Percentiles rank a stretch among this genome's conserved stretches.
phyloP scores from a whole-genome alignment of 2,329 filamentous ascomycete genomes.

The Dactylellina haptotyla region DNA sequence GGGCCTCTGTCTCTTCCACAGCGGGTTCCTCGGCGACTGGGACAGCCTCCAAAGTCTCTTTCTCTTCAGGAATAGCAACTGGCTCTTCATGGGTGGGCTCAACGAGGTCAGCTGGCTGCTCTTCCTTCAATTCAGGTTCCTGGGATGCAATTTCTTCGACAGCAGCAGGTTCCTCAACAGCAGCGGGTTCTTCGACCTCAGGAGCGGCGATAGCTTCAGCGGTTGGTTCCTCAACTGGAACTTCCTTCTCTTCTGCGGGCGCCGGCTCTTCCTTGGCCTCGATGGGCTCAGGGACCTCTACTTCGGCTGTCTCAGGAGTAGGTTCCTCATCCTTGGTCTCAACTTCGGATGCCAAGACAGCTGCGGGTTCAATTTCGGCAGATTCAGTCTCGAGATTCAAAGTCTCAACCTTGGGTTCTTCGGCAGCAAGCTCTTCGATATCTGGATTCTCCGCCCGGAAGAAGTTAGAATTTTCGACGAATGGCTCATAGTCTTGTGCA shows the following conservation, averaged over 20 bases:
- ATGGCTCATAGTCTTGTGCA: conserved; percentile 2
- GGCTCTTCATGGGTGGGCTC: neutral
- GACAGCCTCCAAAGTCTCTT: neutral
- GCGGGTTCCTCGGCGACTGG: neutral
- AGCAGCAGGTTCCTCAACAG: neutral
- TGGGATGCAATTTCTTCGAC: neutral
- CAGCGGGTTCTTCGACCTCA: neutral
- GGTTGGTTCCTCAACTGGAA: conserved; percentile 2
- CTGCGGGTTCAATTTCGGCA: neutral
- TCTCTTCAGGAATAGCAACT: neutral
- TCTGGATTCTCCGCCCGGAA: conserved; percentile 2
- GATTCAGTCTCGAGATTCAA: neutral
- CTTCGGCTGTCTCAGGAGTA: neutral
- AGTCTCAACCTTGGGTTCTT: neutral
- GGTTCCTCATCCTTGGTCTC: conserved; percentile 3
- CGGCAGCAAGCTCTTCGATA: neutral
- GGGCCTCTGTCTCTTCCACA: neutral
- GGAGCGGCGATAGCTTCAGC: neutral
- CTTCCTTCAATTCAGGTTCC: conserved; percentile 2
- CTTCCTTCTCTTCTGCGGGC: conserved; percentile 13
- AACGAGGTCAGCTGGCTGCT: neutral
- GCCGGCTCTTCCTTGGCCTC: conserved; percentile 1
- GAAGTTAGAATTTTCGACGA: neutral
- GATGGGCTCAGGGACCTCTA: conserved; percentile 4
- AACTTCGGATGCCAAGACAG: neutral